Base-by-base conservation (phyloP, 2,329 filamentous ascomycete genomes). In the Grosmannia clavigera region DNA sequence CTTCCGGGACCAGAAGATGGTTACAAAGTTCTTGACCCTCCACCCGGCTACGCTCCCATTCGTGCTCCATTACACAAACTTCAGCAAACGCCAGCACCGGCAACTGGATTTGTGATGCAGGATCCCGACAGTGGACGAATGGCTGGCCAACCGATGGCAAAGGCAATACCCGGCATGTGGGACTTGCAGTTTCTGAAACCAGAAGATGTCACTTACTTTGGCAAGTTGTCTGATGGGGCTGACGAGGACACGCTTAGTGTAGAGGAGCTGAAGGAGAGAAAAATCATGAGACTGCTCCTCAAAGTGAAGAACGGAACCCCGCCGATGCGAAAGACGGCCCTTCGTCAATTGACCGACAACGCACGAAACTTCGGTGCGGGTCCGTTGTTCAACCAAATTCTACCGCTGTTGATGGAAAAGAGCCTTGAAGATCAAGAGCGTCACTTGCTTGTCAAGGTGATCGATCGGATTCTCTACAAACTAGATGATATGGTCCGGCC, bases 251-350 rank as follows among this genome's bases (percentile, higher is more conserved):
- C 85, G 27, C 83, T 99, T 74, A 92, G 86, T 25, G 91, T 99
- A 11, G 94, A 99, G 56, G 92, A 99, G 69, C 76, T 99, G 58
- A 97, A 99, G 74, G 92, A 99, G 74, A 83, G 94, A 63, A 99
- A 99, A 76, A 99, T 99, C 70, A 97, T 99, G 94, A 82, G 94
- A 66, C 76, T 99, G 60, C 78, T 99, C 54, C 81, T 99, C 60
- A 99, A 99, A 76, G 92, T 99, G 78, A 99, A 99, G 82, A 99
- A 99, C 71, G 94, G 94, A 68, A 97, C 94, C 50, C 94, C 94
- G 31, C 92, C 94, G 0, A 97, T 97, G 94, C 82, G 94, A 75
- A 99, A 99, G 80, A 99, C 94, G 43, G 94, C 94, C 29, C 81
- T 99, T 68, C 88, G 94, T 74, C 94, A 99, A 73, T 85, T 99